A percentile compares a stretch with the other conserved stretches of the same genome.
phyloP scores from a whole-genome alignment of 2,329 filamentous ascomycete species.

The Aureobasidium subglaciale region DNA sequence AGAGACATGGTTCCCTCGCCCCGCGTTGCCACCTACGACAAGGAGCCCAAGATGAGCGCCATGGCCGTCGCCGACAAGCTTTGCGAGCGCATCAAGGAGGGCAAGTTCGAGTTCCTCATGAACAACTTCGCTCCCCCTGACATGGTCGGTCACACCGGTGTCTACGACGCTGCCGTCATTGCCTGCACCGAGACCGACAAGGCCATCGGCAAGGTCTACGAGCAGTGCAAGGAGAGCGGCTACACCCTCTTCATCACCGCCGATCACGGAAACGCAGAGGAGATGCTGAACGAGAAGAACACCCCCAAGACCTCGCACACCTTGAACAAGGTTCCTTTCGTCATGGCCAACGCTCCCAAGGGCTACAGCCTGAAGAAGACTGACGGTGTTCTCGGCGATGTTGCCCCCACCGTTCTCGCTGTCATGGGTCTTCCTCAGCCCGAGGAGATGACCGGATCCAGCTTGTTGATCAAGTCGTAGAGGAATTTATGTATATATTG shows the following conservation, averaged over 20 bases:
- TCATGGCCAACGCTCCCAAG: constrained; percentile 94
- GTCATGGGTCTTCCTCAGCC: constrained; percentile 88
- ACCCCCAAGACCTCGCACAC: constrained; percentile 98
- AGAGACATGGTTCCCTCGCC: constrained; percentile 93
- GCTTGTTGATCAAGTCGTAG: constrained; percentile 68
- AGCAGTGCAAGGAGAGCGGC: constrained; percentile 85
- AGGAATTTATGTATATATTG: neutral
- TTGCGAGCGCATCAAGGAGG: constrained; percentile 74
- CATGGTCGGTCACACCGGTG: constrained; percentile 98
- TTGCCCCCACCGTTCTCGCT: constrained; percentile 86
- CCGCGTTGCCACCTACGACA: constrained; percentile 91
- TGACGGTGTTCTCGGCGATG: constrained; percentile 88
- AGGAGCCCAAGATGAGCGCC: constrained; percentile 92
- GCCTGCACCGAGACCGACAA: constrained; percentile 82
- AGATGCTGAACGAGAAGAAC: constrained; percentile 95
- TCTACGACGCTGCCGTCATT: constrained; percentile 87
- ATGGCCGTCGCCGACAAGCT: constrained; percentile 85
- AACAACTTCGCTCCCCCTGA: constrained; percentile 99
- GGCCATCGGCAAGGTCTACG: constrained; percentile 86
- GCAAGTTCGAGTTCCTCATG: constrained; percentile 94
- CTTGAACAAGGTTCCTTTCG: constrained; percentile 92
- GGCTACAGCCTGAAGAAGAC: constrained; percentile 80
- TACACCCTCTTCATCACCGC: constrained; percentile 94
- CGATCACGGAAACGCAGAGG: constrained; percentile 95
- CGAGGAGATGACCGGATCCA: constrained; percentile 83